A percentile compares a stretch with the other conserved stretches of the same genome.
phyloP scores from a whole-genome alignment of 306 rosid genomes.

The Leucaena leucocephala region DNA sequence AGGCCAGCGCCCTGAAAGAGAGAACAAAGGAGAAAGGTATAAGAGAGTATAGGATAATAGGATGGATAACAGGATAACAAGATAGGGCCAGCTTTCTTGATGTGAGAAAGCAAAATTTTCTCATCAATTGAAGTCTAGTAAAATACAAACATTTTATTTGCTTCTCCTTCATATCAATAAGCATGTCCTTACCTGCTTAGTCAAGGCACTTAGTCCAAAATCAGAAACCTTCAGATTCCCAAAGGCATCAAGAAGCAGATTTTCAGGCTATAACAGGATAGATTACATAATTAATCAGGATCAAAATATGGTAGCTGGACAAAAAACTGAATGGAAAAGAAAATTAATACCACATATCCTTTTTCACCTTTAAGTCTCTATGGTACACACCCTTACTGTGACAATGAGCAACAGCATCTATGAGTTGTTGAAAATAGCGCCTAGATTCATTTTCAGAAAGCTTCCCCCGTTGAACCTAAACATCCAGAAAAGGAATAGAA shows the following conservation, averaged over 20 bases:
- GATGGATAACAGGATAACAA: too few relatives aligned
- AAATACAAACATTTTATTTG: slow-evolving; percentile 6
- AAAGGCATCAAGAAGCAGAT: slow-evolving; percentile 81
- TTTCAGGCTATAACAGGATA: slow-evolving; percentile 76
- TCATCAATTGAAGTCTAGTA: slow-evolving; percentile 16
- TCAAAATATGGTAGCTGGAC: slow-evolving; percentile 23
- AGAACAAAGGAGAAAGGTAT: slow-evolving; percentile 18
- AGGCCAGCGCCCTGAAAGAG: slow-evolving; percentile 65
- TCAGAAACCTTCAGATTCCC: slow-evolving; percentile 90
- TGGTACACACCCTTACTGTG: slow-evolving; percentile 96
- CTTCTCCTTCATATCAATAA: slow-evolving; percentile 38
- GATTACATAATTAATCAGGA: slow-evolving; percentile 13
- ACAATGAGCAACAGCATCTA: slow-evolving; percentile 89
- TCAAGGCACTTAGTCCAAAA: slow-evolving; percentile 91
- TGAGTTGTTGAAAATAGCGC: slow-evolving; percentile 88
- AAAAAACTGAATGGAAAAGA: slow-evolving; percentile 21
- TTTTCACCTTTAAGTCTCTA: slow-evolving; percentile 88
- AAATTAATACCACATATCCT: slow-evolving; percentile 19
- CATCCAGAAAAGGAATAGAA: slow-evolving; percentile 28
- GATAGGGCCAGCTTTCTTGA: too few relatives aligned
- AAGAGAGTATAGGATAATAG: not conserved
- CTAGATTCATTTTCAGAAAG: slow-evolving; percentile 71
- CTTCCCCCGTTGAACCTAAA: slow-evolving; percentile 72
- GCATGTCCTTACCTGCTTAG: slow-evolving; percentile 58
- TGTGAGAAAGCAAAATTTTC: not conserved